Evolutionary conservation across 352 stramenopile species (phyloP), one percentile per base, ranked within the genome.

Genomic region (Globisporangium okanoganense): DNA sequence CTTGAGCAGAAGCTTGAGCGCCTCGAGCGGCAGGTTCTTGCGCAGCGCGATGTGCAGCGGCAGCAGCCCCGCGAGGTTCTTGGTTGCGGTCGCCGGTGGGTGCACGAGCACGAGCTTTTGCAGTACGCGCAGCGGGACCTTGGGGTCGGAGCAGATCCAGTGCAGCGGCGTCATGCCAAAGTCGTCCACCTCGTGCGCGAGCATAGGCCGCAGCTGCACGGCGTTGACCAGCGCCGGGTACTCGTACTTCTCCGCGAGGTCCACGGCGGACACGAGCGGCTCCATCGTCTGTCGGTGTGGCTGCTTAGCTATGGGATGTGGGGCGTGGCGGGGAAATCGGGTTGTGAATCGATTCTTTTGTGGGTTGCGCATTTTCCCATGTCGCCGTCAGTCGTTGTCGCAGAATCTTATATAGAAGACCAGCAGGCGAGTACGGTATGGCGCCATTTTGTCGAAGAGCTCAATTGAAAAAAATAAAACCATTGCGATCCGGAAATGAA

Each of bases 131-230:
- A 85, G 64, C 40, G 83, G 76, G 45, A 92, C 84, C 59, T 82
- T 71, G 35, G 72, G 77, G 51, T 88, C 85, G 0, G 83, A 93
- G 69, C 85, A 94, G 43, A 82, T 76, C 85, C 85, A 94, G 69
- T 94, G 85, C 54, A 94, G 71, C 54, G 83, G 79, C 70, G 88
- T 85, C 85, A 94, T 94, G 62, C 83, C 85, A 58, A 91, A 93
- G 72, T 75, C 70, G 60, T 85, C 76, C 16, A 64, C 60, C 10
- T 70, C 72, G 24, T 71, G 63, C 24, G 79, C 78, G 24, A 90
- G 69, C 47, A 63, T 58, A 0, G 75, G 75, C 14, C 67, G 68
- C 49, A 82, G 69, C 36, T 79, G 72, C 49, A 87, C 51, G 5
- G 69, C 68, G 50, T 73, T 65, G 40, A 80, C 61, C 24, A 87